phyloP scores from a whole-genome alignment of 257 asterid species.

The Striga asiatica region DNA sequence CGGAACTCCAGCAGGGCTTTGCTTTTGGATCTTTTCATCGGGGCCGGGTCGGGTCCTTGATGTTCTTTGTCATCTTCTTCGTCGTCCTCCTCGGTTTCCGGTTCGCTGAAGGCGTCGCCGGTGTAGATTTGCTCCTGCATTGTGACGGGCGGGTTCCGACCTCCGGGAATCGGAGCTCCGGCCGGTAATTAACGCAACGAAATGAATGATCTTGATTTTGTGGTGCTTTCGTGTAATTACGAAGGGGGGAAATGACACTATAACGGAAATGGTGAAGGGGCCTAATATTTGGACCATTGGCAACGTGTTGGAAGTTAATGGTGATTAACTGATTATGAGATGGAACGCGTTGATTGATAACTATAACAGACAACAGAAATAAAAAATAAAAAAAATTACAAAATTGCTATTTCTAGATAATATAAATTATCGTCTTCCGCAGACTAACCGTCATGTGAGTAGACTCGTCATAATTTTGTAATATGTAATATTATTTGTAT shows the following conservation, averaged over 20 bases:
- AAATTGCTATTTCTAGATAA: neutral
- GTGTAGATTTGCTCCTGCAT: conserved; percentile 26
- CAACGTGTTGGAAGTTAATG: neutral
- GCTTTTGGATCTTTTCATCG: conserved; percentile 15
- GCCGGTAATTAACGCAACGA: conserved; percentile 21
- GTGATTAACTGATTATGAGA: neutral
- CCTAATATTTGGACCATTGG: conserved; percentile 1
- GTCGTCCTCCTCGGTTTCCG: conserved; percentile 4
- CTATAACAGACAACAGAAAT: neutral
- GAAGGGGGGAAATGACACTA: too few species aligned
- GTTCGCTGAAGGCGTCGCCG: conserved; percentile 3
- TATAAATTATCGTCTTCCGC: too few species aligned
- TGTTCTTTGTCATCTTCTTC: conserved; percentile 8
- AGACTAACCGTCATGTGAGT: too few species aligned
- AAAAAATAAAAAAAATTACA: neutral
- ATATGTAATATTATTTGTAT: too few species aligned
- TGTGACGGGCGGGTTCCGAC: conserved; percentile 2
- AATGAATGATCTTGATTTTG: too few species aligned
- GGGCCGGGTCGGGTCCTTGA: conserved; percentile 17
- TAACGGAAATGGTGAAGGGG: conserved; percentile 12
- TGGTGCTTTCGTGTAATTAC: too few species aligned
- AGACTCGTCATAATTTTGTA: too few species aligned
- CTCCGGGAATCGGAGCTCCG: conserved; percentile 23
- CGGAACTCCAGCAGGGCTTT: conserved; percentile 46
- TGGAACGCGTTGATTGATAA: neutral